Conservation (phyloP, 2,329 filamentous ascomycete genomes). For the Pseudocercospora fijiensis region DNA sequence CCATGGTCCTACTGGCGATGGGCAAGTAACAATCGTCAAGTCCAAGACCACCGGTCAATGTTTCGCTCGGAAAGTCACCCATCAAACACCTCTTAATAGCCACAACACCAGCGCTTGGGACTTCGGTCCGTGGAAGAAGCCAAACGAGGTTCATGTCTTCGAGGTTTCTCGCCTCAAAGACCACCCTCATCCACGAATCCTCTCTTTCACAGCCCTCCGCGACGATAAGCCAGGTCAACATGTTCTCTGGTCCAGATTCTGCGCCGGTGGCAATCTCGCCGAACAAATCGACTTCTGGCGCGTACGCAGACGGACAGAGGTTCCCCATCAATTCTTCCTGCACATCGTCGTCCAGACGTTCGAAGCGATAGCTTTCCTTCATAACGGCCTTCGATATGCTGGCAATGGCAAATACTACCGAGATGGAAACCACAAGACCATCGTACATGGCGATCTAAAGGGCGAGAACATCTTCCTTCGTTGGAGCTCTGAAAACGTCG, state of each 20-base stretch:
- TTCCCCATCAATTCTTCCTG: conserved; percentile 22
- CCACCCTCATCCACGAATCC: neutral
- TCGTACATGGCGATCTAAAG: conserved; percentile 26
- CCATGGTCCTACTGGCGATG: neutral
- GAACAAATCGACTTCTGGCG: conserved; percentile 10
- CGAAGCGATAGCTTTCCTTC: conserved; percentile 22
- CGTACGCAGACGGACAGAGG: neutral
- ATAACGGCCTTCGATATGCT: conserved; percentile 19
- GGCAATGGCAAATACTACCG: conserved; percentile 11
- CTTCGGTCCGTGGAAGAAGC: neutral
- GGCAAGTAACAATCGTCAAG: neutral
- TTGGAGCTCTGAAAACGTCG: conserved; percentile 13
- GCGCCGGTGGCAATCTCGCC: conserved; percentile 20
- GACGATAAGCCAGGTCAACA: neutral
- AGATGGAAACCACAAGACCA: conserved; percentile 9
- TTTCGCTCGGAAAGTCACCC: neutral
- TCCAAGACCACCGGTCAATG: neutral
- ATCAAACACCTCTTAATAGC: neutral
- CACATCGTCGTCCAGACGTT: conserved; percentile 21
- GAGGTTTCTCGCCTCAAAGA: neutral
- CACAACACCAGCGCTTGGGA: neutral
- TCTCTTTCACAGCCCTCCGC: neutral
- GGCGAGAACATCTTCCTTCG: conserved; percentile 20
- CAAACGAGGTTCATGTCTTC: neutral
- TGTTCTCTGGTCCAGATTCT: conserved; percentile 5